Percentiles rank a stretch among this genome's conserved stretches.
phyloP scores from a whole-genome alignment of 176 grass and related monocot species.

The Eleusine indica region DNA sequence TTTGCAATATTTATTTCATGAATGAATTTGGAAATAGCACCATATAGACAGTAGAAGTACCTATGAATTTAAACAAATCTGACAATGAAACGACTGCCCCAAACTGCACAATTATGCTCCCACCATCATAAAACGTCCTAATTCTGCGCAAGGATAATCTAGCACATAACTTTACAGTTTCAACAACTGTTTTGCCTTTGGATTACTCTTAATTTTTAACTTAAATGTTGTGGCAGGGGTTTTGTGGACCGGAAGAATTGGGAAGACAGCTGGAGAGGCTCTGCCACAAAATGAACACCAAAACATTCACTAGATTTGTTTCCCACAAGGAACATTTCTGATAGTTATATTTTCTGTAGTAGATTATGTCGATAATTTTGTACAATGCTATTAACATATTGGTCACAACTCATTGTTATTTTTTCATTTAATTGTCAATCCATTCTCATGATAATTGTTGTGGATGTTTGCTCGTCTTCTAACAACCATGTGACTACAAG shows the following conservation, averaged over 20 bases:
- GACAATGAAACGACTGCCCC: background rate
- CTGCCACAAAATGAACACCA: constrained; percentile 47
- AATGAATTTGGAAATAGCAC: background rate
- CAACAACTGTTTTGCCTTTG: background rate
- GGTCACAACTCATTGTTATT: background rate
- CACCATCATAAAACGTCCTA: background rate
- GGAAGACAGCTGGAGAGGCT: constrained; percentile 48
- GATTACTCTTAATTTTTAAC: background rate
- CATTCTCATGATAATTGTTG: background rate
- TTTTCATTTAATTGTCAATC: background rate
- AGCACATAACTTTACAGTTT: background rate
- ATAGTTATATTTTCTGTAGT: background rate
- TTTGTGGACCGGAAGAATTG: constrained; percentile 55
- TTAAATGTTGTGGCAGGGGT: constrained; percentile 40
- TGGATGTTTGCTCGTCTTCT: too few species aligned
- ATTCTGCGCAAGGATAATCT: background rate
- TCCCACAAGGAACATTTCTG: constrained; percentile 63
- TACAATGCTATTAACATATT: background rate
- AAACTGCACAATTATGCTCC: background rate
- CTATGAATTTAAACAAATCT: background rate
- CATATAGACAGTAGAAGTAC: background rate
- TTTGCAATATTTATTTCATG: background rate
- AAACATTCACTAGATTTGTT: constrained; percentile 54
- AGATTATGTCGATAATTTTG: background rate
- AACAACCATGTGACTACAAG: too few species aligned